A percentile compares a stretch with the other conserved stretches of the same genome.
Evolutionary conservation across 345 rosid genomes (phyloP).

Genomic region (Streptanthus diversifolius): DNA sequence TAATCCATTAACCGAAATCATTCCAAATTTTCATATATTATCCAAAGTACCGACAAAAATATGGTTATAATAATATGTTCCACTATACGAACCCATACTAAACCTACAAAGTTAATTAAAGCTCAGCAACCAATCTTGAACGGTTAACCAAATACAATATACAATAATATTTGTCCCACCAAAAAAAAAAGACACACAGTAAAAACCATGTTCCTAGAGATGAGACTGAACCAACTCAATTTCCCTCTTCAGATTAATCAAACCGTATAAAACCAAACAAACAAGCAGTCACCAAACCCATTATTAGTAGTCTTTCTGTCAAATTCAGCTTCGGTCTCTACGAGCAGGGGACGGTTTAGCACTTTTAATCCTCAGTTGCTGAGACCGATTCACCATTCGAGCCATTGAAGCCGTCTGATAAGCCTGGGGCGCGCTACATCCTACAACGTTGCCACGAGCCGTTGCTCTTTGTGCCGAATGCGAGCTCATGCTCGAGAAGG

Average conservation of each 20-base stretch:
- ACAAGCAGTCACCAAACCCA: neutral
- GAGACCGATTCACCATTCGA: conserved; percentile 32
- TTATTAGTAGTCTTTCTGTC: neutral
- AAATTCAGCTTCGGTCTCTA: conserved; percentile 2
- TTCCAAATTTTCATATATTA: too few species aligned
- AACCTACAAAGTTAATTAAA: neutral
- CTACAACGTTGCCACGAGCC: conserved; percentile 15
- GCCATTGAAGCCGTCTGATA: conserved; percentile 34
- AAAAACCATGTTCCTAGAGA: conserved; percentile 5
- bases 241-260: neutral
- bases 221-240: conserved; percentile 13
- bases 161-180: too few species aligned
- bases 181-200: too few species aligned
- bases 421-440: conserved; percentile 4
- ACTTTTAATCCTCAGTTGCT: neutral
- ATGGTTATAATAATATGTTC: too few species aligned
- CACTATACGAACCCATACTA: neutral
- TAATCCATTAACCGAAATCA: too few species aligned
- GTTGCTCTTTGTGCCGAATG: conserved; percentile 37
- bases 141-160: neutral
- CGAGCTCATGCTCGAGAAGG: conserved; percentile 31
- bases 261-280: neutral
- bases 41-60: neutral
- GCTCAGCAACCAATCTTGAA: neutral
- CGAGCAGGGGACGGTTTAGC: neutral